Evolutionary conservation across 345 rosid genomes (phyloP).

Genomic region (Streptanthus diversifolius): DNA sequence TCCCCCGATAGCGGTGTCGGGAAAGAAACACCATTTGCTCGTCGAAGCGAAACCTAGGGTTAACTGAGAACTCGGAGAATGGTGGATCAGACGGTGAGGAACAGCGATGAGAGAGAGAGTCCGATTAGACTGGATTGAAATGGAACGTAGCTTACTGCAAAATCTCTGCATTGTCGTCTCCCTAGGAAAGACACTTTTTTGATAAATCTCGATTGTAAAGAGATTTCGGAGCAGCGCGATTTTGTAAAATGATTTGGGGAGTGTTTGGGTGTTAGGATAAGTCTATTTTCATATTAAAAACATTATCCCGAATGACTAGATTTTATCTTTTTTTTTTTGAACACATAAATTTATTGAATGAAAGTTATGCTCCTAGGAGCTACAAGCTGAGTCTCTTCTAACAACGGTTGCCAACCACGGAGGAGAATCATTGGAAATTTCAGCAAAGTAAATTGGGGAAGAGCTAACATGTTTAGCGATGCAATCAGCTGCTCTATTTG

Average conservation of each 20-base stretch:
- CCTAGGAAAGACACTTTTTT: not conserved
- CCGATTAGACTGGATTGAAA: conserved; percentile 39
- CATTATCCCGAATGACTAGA: too few species aligned
- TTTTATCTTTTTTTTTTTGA: too few species aligned
- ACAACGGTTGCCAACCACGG: too few species aligned
- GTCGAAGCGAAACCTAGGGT: conserved; percentile 26
- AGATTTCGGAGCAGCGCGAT: not conserved
- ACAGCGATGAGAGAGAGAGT: conserved; percentile 12
- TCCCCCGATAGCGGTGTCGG: conserved; percentile 17
- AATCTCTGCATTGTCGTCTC: conserved; percentile 62
- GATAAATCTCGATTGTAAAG: not conserved
- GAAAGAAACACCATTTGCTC: conserved; percentile 30
- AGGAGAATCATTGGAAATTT: too few species aligned
- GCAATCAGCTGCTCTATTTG: too few species aligned
- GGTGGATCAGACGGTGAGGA: conserved; percentile 41
- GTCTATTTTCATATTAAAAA: not conserved
- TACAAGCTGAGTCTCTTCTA: too few species aligned
- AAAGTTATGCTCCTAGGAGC: too few species aligned
- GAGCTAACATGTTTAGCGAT: too few species aligned
- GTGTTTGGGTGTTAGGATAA: conserved; percentile 13
- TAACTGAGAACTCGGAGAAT: conserved; percentile 30
- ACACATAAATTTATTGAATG: too few species aligned
- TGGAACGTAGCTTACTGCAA: conserved; percentile 53
- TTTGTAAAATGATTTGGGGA: not conserved
- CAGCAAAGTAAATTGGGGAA: too few species aligned